A percentile compares a stretch with the other conserved stretches of the same genome.
Conservation (phyloP, 169 alveolate species). For the Plasmodium berghei region DNA sequence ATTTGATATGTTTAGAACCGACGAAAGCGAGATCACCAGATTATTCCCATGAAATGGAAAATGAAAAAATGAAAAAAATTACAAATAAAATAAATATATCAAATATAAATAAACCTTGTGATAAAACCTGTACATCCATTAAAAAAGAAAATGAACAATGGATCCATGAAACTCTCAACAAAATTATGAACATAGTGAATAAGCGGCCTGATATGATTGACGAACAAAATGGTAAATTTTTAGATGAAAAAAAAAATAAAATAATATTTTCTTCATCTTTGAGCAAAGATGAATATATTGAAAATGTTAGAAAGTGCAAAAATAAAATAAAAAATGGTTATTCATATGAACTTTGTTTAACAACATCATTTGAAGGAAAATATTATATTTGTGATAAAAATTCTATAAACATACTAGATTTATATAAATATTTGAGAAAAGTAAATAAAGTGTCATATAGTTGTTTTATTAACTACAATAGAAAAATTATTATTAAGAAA, state of each 20-base stretch:
- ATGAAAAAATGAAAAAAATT: neutral
- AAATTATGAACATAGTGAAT: neutral
- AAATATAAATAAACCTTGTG: neutral
- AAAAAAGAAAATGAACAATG: constrained; percentile 3
- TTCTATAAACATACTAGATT: neutral
- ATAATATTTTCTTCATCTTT: constrained; percentile 1
- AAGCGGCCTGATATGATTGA: too few species aligned
- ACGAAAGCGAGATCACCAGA: neutral
- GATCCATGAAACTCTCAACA: neutral
- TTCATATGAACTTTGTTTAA: constrained; percentile 80
- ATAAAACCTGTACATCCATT: neutral
- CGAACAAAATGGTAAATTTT: neutral
- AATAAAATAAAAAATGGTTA: constrained; percentile 67
- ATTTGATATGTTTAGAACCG: constrained; percentile 29
- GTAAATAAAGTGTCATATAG: neutral
- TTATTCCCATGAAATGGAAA: neutral
- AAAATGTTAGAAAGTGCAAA: constrained; percentile 55
- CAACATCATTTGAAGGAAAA: constrained; percentile 51
- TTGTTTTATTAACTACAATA: neutral
- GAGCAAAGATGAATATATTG: constrained; percentile 18
- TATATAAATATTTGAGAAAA: neutral
- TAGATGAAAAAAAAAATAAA: neutral
- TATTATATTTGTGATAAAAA: neutral
- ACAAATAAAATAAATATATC: neutral
- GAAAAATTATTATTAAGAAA: neutral